Percentiles rank a stretch among this genome's conserved stretches.
Conservation (phyloP, 371 early-diverging fungal species). For the Batkoa obscura region DNA sequence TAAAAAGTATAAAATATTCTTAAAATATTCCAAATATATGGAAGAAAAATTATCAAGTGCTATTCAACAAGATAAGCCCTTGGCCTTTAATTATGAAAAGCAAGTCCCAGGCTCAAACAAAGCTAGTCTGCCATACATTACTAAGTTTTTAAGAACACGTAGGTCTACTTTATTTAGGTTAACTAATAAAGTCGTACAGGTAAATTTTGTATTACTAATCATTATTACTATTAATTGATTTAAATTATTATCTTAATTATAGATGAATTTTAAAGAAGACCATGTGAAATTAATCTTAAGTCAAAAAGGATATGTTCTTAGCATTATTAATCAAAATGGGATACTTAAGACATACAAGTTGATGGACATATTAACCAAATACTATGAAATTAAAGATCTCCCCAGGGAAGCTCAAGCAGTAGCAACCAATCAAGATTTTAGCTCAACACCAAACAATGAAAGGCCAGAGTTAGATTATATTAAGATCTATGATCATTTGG, state of each 20-base stretch:
- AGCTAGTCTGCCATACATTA: slow-evolving; percentile 25
- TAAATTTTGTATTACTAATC: slow-evolving; percentile 9
- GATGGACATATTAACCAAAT: too few species aligned
- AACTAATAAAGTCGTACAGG: slow-evolving; percentile 51
- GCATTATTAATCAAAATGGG: too few species aligned
- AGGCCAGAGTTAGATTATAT: too few species aligned
- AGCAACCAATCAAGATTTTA: too few species aligned
- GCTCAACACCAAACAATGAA: too few species aligned
- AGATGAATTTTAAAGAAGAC: slow-evolving; percentile 47
- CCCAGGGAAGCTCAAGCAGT: too few species aligned
- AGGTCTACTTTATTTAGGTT: slow-evolving; percentile 53
- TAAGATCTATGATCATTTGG: too few species aligned
- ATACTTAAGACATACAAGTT: too few species aligned
- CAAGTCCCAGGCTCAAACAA: slow-evolving; percentile 12
- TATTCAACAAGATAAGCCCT: neutral
- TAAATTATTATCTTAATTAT: neutral
- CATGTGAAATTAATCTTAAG: slow-evolving; percentile 52
- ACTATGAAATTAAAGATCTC: too few species aligned
- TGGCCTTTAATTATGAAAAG: neutral
- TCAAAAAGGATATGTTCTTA: too few species aligned
- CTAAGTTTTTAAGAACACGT: slow-evolving; percentile 40
- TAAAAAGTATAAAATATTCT: slow-evolving; percentile 45
- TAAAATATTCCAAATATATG: slow-evolving; percentile 43
- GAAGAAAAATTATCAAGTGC: slow-evolving; percentile 22
- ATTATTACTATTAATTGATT: too few species aligned